A percentile compares a stretch with the other conserved stretches of the same genome.
Evolutionary conservation across 768 basidiomycete species (phyloP).

Genomic region (Naganishia onofrii): DNA sequence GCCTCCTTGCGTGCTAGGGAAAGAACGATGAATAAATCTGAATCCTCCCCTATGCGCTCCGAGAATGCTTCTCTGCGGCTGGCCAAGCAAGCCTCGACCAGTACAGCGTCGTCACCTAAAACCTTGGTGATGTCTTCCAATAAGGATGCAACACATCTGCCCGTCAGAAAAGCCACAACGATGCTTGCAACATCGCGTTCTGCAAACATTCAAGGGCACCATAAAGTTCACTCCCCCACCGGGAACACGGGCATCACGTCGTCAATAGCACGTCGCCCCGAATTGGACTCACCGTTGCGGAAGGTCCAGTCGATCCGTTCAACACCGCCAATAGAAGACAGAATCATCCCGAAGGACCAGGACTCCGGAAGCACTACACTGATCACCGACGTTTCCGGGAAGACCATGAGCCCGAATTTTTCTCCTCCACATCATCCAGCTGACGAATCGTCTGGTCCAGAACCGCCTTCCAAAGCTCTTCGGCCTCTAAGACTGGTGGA

Average conservation of each 20-base stretch:
- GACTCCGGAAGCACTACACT: not conserved
- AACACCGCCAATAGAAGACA: not conserved
- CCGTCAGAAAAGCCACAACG: not conserved
- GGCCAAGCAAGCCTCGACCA: not conserved
- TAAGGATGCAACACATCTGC: not conserved
- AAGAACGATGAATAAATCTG: not conserved
- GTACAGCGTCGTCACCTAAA: not conserved
- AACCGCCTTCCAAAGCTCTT: not conserved
- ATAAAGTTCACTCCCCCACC: not conserved
- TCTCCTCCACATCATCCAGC: not conserved
- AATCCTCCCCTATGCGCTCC: not conserved
- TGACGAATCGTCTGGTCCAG: not conserved
- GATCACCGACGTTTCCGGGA: not conserved
- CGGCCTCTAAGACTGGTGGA: slow-evolving; percentile 21
- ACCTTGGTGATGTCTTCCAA: not conserved
- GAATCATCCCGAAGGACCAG: not conserved
- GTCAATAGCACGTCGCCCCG: not conserved
- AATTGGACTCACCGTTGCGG: not conserved
- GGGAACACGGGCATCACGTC: not conserved
- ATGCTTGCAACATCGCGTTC: not conserved
- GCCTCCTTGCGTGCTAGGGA: not conserved
- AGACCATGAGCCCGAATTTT: not conserved
- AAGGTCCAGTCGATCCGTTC: not conserved
- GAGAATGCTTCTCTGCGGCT: not conserved
- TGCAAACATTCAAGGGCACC: not conserved